A percentile compares a stretch with the other conserved stretches of the same genome.
phyloP scores from a whole-genome alignment of 768 basidiomycete species.

The Xanthoconium stramineum region DNA sequence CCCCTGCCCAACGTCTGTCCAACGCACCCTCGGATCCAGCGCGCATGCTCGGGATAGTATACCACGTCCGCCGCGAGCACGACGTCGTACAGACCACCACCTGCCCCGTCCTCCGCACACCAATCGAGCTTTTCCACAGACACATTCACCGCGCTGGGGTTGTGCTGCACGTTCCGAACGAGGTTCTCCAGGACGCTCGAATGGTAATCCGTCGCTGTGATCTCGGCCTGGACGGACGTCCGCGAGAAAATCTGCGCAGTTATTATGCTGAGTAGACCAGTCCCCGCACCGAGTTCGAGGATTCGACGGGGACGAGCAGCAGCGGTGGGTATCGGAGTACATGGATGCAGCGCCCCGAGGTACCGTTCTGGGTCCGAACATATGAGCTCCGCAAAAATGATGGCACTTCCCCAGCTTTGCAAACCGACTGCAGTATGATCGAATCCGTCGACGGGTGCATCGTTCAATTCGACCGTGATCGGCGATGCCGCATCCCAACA shows the following conservation, averaged over 20 bases:
- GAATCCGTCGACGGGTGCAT: slow-evolving; percentile 56
- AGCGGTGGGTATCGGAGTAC: not conserved
- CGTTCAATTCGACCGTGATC: slow-evolving; percentile 60
- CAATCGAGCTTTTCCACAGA: slow-evolving; percentile 51
- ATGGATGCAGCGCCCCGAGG: slow-evolving; percentile 32
- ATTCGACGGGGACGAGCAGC: slow-evolving; percentile 35
- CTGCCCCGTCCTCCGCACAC: not conserved
- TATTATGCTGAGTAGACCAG: slow-evolving; percentile 76
- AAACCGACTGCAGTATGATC: slow-evolving; percentile 81
- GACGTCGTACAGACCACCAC: slow-evolving; percentile 48
- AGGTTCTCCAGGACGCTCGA: slow-evolving; percentile 73
- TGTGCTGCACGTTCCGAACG: slow-evolving; percentile 51
- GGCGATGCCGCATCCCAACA: not conserved
- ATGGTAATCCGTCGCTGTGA: slow-evolving; percentile 79
- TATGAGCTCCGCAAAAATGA: slow-evolving; percentile 64
- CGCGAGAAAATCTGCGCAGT: slow-evolving; percentile 45
- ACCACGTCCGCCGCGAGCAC: slow-evolving; percentile 80
- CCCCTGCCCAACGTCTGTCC: slow-evolving; percentile 41
- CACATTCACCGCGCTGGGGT: slow-evolving; percentile 40
- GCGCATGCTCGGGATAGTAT: slow-evolving; percentile 67
- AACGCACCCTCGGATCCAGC: slow-evolving; percentile 65
- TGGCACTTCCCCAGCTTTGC: slow-evolving; percentile 82
- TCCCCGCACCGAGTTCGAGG: slow-evolving; percentile 84
- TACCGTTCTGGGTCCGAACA: slow-evolving; percentile 41
- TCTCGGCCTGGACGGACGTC: slow-evolving; percentile 16